phyloP scores from a whole-genome alignment of 2,329 filamentous ascomycete genomes.

The Alternaria arbusti region DNA sequence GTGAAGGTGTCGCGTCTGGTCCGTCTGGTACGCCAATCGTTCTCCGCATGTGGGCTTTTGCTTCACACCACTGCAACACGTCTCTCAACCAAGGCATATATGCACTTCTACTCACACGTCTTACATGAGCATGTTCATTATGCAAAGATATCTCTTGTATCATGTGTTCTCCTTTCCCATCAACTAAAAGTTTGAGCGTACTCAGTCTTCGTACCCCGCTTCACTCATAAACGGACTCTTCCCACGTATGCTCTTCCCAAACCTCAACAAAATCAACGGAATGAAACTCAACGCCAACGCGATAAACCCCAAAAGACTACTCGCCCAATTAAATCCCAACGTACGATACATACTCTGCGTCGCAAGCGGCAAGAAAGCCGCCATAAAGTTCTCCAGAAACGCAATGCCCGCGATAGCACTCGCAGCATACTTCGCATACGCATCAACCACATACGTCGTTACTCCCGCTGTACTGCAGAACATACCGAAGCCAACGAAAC shows the following conservation, averaged over 20 bases:
- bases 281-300: constrained; percentile 53
- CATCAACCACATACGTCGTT: constrained; percentile 58
- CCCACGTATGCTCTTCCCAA: constrained; percentile 50
- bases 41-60: neutral
- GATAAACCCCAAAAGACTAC: constrained; percentile 54
- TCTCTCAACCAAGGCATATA: neutral
- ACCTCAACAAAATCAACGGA: constrained; percentile 53
- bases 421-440: constrained; percentile 58
- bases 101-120: neutral
- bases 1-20: neutral
- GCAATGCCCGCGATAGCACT: constrained; percentile 58
- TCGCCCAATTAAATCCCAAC: constrained; percentile 59
- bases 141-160: neutral
- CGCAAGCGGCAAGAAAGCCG: constrained; percentile 57
- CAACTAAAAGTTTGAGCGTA: neutral
- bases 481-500: constrained; percentile 58
- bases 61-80: too few relatives aligned
- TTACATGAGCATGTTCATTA: accelerated
- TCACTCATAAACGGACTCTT: constrained; percentile 50
- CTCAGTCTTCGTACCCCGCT: constrained; percentile 21
- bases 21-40: neutral
- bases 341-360: constrained; percentile 56
- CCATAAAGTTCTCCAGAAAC: constrained; percentile 57
- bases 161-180: neutral
- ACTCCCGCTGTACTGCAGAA: constrained; percentile 55